Evolutionary conservation across 208 protist genomes (phyloP).

Genomic region (Trypanosoma platydactyli): DNA sequence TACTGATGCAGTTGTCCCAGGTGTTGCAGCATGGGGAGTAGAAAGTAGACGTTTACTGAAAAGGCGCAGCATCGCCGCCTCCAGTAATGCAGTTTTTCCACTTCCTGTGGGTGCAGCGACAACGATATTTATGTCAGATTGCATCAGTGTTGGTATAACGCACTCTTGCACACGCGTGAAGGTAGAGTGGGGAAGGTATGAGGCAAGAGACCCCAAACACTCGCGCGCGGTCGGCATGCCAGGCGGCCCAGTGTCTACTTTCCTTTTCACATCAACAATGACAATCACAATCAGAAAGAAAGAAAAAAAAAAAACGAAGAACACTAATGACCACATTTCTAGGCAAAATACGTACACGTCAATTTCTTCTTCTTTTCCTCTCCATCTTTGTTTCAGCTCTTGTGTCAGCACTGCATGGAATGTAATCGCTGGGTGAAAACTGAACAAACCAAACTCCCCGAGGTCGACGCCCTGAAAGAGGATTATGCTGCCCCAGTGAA

Average conservation of each 20-base stretch:
- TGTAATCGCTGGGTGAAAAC: too few species aligned
- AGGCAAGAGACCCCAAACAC: slow-evolving; percentile 47
- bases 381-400: too few species aligned
- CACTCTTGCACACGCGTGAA: slow-evolving; percentile 77
- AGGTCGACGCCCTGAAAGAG: too few species aligned
- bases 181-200: slow-evolving; percentile 43
- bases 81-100: slow-evolving; percentile 88
- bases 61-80: slow-evolving; percentile 87
- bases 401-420: too few species aligned
- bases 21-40: neutral
- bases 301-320: too few species aligned
- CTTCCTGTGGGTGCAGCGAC: slow-evolving; percentile 88
- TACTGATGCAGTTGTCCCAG: neutral
- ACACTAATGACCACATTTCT: too few species aligned
- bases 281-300: neutral
- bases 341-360: too few species aligned
- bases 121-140: slow-evolving; percentile 61
- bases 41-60: slow-evolving; percentile 56
- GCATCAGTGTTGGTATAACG: slow-evolving; percentile 60
- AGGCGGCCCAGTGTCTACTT: neutral
- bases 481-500: too few species aligned
- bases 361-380: too few species aligned
- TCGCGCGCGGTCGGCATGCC: slow-evolving; percentile 23
- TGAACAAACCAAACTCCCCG: too few species aligned
- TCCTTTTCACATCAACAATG: neutral